phyloP scores from a whole-genome alignment of 345 rosid genomes.

The Dipteronia dyeriana region DNA sequence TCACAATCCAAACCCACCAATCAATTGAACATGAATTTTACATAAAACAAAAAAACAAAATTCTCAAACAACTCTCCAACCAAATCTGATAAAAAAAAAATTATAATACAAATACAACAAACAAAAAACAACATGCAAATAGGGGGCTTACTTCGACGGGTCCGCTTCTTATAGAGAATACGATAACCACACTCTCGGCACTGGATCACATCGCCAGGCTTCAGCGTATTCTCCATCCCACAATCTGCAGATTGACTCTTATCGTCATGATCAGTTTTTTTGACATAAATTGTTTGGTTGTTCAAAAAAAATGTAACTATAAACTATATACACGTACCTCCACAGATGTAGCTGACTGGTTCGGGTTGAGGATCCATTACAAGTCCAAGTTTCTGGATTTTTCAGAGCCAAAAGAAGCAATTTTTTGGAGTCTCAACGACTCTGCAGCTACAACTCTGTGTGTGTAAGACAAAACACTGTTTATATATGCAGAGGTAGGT shows the following conservation, averaged over 20 bases:
- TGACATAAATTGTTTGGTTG: no score
- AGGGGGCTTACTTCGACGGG: constrained; percentile 65
- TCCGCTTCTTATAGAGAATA: constrained; percentile 89
- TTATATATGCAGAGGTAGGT: no score
- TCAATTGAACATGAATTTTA: neutral
- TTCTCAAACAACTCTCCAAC: no score
- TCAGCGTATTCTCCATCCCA: constrained; percentile 76
- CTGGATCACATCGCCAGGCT: constrained; percentile 85
- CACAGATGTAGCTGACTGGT: constrained; percentile 85
- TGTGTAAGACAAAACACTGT: neutral
- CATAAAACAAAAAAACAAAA: neutral
- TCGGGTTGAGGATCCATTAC: constrained; percentile 85
- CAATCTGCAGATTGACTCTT: constrained; percentile 46
- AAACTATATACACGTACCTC: constrained; percentile 39
- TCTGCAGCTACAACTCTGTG: no score
- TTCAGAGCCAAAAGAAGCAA: neutral
- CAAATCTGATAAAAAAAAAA: no score
- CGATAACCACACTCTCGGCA: constrained; percentile 97
- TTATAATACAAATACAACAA: neutral
- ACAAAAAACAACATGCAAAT: neutral
- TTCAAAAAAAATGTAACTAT: no score
- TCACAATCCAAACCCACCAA: neutral
- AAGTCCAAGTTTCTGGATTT: neutral
- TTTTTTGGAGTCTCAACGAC: neutral
- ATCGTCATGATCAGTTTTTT: neutral